These are phyloP conservation scores for Periconia sp. DNA, from an alignment of 2,329 filamentous ascomycete genomes.

Conservation along the genomic window DNA sequence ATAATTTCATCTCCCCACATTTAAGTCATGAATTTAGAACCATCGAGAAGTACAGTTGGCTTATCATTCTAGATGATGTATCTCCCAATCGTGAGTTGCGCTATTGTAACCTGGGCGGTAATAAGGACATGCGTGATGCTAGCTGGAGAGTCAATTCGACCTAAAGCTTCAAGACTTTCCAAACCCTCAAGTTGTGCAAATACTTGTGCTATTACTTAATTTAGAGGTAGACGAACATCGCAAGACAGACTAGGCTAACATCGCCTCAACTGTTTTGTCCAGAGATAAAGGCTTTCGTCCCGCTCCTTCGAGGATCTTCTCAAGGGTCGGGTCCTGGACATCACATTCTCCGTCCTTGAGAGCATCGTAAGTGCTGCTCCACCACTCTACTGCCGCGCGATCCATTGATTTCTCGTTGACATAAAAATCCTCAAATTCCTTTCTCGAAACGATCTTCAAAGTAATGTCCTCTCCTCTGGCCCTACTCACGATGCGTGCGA, in stretches of 20 bases:
- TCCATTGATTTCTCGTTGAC: constrained; percentile 44
- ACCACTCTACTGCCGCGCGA: constrained; percentile 51
- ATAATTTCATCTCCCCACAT: no score
- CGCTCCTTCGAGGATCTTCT: constrained; percentile 44
- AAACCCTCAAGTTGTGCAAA: no score
- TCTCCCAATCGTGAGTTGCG: no score
- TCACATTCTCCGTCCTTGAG: constrained; percentile 50
- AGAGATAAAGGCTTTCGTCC: constrained; percentile 44
- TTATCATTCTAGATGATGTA: no score
- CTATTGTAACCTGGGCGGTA: no score
- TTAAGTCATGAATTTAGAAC: no score
- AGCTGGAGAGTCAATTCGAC: no score
- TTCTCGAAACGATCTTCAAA: constrained; percentile 44
- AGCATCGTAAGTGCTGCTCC: constrained; percentile 54
- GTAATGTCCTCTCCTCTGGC: constrained; percentile 34
- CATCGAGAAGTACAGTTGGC: no score
- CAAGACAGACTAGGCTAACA: constrained; percentile 34
- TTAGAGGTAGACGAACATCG: neutral
- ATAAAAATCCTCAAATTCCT: constrained; percentile 52
- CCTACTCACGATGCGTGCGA: constrained; percentile 38
- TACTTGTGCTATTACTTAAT: no score
- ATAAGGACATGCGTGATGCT: no score
- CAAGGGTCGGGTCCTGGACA: constrained; percentile 50
- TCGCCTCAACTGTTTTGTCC: constrained; percentile 49
- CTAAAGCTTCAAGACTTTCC: no score